Evolutionary conservation across 805 yeast genomes (phyloP), one percentile per base, ranked within the genome.

Genomic region (Spathaspora sp.): DNA sequence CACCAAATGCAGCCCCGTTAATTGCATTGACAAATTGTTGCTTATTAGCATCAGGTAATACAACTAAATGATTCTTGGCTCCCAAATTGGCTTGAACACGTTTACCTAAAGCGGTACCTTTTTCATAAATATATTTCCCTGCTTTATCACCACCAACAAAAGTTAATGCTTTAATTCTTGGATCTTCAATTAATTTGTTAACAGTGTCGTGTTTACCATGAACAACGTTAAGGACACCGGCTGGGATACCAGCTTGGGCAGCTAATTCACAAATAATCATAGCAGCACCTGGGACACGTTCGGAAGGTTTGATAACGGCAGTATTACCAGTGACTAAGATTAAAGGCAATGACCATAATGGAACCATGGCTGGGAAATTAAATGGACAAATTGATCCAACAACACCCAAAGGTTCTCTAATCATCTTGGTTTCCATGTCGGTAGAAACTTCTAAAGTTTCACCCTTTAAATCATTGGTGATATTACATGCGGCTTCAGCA

Each of bases 281-380:
- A 43, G 90, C 86, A 12, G 90, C 87, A 49, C 91, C 91, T n/a
- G 93, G 93, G 54, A 86, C 89, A 51, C 89, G 70, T 72, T 86
- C 93, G 49, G 87, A 68, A 2, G 79, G 79, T 77, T 85, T 65
- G 74, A 82, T 69, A 61, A 86, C 64, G 63, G 81, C 78, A 42
- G 90, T 82, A 74, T 86, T 87, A 56, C 93, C 93, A 19, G 90
- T 85, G 46, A 79, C 86, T 52, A 84, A 73, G 12, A 80, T 71
- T 56, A 83, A 73, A 7, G 88, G 88, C 51, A 83, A 69, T 26
- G 84, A 76, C 88, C 88, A 83, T 58, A 83, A 73, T 9, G 86
- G 86, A 58, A 87, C 88, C 93, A 86, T 86, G 44, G 89, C 92
- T 23, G 93, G 93, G 81, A 86, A 86, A 72, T 86, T 86, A 75